A percentile compares a stretch with the other conserved stretches of the same genome.
phyloP scores from a whole-genome alignment of 169 alveolate species.

The Babesia divergens region DNA sequence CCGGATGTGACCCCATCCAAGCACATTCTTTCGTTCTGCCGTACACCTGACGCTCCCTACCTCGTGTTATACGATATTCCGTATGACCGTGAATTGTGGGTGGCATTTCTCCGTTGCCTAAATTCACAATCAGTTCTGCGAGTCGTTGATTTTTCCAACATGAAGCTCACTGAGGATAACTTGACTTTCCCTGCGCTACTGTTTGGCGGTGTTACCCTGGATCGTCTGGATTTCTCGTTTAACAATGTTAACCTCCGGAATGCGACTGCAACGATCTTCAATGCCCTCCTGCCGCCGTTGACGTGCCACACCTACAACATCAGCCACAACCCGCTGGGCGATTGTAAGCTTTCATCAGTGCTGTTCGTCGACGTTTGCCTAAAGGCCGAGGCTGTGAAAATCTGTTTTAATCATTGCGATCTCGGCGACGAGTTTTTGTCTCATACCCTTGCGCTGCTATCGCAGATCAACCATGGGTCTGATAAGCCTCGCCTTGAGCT shows the following conservation, averaged over 20 bases:
- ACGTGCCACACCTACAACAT: conserved; percentile 1
- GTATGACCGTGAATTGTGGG: conserved; percentile 32
- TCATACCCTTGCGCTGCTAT: neutral
- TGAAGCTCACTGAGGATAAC: conserved; percentile 18
- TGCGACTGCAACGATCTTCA: conserved; percentile 4
- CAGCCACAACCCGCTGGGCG: conserved; percentile 64
- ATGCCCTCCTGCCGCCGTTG: conserved; percentile 23
- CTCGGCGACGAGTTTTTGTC: conserved; percentile 23
- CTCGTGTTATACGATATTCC: conserved; percentile 52
- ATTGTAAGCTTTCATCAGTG: conserved; percentile 18
- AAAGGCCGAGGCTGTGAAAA: conserved; percentile 3
- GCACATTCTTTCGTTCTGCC: conserved; percentile 61
- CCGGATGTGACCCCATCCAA: neutral
- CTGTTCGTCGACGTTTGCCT: conserved; percentile 21
- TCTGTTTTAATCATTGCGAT: conserved; percentile 43
- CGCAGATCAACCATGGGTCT: no score
- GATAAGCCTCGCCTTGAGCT: neutral
- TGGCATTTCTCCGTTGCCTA: conserved; percentile 13
- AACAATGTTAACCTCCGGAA: conserved; percentile 17
- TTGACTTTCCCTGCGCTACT: conserved; percentile 25
- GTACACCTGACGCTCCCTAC: conserved; percentile 18
- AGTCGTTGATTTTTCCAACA: conserved; percentile 46
- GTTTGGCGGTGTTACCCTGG: conserved; percentile 14
- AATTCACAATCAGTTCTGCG: conserved; percentile 18
- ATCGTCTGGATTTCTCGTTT: conserved; percentile 46